phyloP scores from a whole-genome alignment of 345 rosid species.

The Tarenaya hassleriana region DNA sequence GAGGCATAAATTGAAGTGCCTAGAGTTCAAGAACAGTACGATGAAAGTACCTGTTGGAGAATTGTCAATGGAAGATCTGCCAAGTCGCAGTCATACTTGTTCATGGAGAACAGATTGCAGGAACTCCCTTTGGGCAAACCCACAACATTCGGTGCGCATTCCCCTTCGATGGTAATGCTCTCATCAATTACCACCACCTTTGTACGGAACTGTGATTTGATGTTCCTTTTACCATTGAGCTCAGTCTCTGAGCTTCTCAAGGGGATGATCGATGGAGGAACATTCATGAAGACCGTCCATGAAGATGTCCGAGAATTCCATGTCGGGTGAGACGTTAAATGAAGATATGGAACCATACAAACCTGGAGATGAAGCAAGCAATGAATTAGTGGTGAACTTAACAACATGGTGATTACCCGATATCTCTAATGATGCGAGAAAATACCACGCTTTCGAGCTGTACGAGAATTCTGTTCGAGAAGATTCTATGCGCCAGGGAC shows the following conservation, averaged over 20 bases:
- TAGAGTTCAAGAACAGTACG: not conserved
- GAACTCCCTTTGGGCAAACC: constrained; percentile 62
- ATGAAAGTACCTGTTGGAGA: constrained; percentile 72
- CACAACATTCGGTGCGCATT: constrained; percentile 82
- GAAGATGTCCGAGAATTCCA: constrained; percentile 94
- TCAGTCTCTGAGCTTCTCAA: constrained; percentile 33
- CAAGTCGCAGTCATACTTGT: constrained; percentile 76
- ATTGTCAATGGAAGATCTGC: constrained; percentile 70
- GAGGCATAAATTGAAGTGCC: too few species aligned
- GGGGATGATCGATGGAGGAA: constrained; percentile 68
- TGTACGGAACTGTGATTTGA: constrained; percentile 73
- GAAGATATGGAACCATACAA: constrained; percentile 76
- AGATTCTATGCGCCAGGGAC: constrained; percentile 84
- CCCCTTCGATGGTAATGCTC: constrained; percentile 68
- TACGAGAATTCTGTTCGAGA: constrained; percentile 60
- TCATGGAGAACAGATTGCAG: constrained; percentile 51
- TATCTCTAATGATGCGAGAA: constrained; percentile 16
- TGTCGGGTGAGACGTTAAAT: constrained; percentile 79
- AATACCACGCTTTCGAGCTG: constrained; percentile 81
- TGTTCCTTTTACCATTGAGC: constrained; percentile 39
- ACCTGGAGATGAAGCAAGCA: constrained; percentile 38
- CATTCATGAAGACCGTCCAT: constrained; percentile 75
- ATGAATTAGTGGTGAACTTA: not conserved
- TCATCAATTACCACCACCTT: constrained; percentile 73
- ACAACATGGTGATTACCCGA: constrained; percentile 12